Evolutionary conservation across 768 basidiomycete genomes (phyloP).

Genomic region (Mycena pura): DNA sequence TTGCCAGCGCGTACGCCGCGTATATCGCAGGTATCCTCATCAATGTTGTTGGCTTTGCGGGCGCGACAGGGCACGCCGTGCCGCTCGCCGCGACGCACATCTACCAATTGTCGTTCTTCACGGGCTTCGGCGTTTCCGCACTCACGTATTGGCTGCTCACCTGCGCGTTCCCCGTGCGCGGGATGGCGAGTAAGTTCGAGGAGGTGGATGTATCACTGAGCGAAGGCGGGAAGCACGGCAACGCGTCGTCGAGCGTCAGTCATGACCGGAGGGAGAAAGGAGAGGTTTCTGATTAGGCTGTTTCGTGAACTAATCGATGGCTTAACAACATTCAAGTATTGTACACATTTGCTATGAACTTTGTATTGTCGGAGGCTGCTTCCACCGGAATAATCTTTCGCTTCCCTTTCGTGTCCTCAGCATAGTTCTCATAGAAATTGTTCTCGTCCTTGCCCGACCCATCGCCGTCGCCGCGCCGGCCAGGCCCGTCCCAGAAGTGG

Average conservation of each 20-base stretch:
- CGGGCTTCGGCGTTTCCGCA: conserved; percentile 77
- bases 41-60: conserved; percentile 84
- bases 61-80: conserved; percentile 69
- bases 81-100: conserved; percentile 74
- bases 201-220: conserved; percentile 61
- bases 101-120: conserved; percentile 83
- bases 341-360: too few relatives aligned
- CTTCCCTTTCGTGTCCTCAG: conserved; percentile 75
- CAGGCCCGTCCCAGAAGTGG: conserved; percentile 92
- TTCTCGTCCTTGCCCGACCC: conserved; percentile 61
- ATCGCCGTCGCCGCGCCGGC: conserved; percentile 53
- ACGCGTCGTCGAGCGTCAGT: conserved; percentile 8
- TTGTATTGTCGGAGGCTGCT: too few relatives aligned
- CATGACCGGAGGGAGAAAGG: conserved; percentile 1
- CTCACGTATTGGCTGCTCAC: conserved; percentile 56
- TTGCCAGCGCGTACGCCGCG: conserved; percentile 62
- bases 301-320: too few relatives aligned
- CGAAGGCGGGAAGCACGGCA: conserved; percentile 20
- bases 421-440: conserved; percentile 91
- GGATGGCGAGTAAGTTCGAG: conserved; percentile 48
- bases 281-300: background rate
- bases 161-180: conserved; percentile 6
- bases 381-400: conserved; percentile 38
- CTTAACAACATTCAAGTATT: too few relatives aligned
- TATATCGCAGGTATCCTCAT: conserved; percentile 80